Evolutionary conservation across 2,329 filamentous ascomycete genomes (phyloP).

Genomic region (Paecilomyces fulvus): DNA sequence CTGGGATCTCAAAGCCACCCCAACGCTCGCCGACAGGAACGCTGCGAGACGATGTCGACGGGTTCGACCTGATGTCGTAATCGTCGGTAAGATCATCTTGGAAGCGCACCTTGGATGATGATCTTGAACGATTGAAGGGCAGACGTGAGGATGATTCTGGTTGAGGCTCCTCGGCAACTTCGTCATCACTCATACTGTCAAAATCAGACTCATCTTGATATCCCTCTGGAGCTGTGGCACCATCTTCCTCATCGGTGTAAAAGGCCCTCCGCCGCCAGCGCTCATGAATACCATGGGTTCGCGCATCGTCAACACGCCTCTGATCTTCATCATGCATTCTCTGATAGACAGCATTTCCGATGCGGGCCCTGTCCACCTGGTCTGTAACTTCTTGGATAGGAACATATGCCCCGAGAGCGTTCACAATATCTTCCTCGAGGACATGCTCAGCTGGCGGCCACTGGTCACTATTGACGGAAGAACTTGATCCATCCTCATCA

Average conservation of each 20-base stretch:
- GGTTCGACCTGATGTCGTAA: slow-evolving; percentile 61
- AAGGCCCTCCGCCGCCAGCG: slow-evolving; percentile 71
- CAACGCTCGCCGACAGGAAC: slow-evolving; percentile 60
- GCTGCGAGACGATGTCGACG: slow-evolving; percentile 63
- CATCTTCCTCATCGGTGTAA: slow-evolving; percentile 80
- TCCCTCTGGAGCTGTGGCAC: slow-evolving; percentile 53
- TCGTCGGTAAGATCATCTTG: slow-evolving; percentile 60
- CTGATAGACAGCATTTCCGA: slow-evolving; percentile 29
- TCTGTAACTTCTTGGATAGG: slow-evolving; percentile 35
- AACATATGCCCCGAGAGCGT: slow-evolving; percentile 34
- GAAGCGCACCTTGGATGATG: slow-evolving; percentile 72
- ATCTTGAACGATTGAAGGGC: slow-evolving; percentile 53
- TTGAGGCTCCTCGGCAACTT: slow-evolving; percentile 39
- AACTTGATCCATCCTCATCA: slow-evolving; percentile 16
- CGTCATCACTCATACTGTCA: slow-evolving; percentile 41
- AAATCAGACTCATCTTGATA: slow-evolving; percentile 42
- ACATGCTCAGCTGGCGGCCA: slow-evolving; percentile 34
- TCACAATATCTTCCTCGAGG: slow-evolving; percentile 32
- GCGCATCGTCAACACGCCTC: slow-evolving; percentile 27
- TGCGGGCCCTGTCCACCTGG: slow-evolving; percentile 31
- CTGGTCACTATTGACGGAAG: slow-evolving; percentile 20
- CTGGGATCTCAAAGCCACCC: slow-evolving; percentile 70
- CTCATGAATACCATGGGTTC: slow-evolving; percentile 48
- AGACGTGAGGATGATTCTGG: slow-evolving; percentile 25
- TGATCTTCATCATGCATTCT: slow-evolving; percentile 33